Percentiles rank a stretch among this genome's conserved stretches.
Evolutionary conservation across 345 rosid genomes (phyloP).

Genomic region (Draba incana): DNA sequence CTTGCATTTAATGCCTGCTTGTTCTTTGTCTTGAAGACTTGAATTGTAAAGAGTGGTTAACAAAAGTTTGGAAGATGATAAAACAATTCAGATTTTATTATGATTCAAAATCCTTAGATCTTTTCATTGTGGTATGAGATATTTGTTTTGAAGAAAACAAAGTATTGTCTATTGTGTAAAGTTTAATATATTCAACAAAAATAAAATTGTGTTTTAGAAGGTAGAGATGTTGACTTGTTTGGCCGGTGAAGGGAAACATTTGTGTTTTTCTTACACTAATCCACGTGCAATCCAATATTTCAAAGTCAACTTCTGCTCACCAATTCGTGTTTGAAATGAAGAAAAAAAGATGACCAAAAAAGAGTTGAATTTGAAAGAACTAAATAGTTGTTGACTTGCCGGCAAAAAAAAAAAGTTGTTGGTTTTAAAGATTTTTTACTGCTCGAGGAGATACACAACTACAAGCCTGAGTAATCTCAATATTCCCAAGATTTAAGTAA

Average conservation of each 20-base stretch:
- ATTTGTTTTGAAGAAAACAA: neutral
- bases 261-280: slow-evolving; percentile 39
- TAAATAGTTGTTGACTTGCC: neutral
- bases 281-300: slow-evolving; percentile 42
- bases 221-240: slow-evolving; percentile 45
- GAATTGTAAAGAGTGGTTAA: too few relatives aligned
- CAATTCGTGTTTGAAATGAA: slow-evolving; percentile 18
- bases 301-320: slow-evolving; percentile 37
- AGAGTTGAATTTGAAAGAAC: neutral
- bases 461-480: neutral
- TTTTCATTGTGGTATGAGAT: slow-evolving; percentile 23
- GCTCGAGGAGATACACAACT: neutral
- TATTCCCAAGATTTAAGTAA: neutral
- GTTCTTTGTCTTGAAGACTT: neutral
- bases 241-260: slow-evolving; percentile 43
- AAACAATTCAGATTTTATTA: slow-evolving; percentile 6
- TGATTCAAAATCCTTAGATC: slow-evolving; percentile 1
- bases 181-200: slow-evolving; percentile 11
- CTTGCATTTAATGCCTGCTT: neutral
- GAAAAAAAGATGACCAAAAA: neutral
- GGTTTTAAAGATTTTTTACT: too few relatives aligned
- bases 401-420: too few relatives aligned
- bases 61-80: neutral
- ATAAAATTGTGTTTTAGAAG: slow-evolving; percentile 30
- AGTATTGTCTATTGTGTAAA: neutral